phyloP scores from a whole-genome alignment of 768 basidiomycete species.

The Clitopilus passeckerianus region DNA sequence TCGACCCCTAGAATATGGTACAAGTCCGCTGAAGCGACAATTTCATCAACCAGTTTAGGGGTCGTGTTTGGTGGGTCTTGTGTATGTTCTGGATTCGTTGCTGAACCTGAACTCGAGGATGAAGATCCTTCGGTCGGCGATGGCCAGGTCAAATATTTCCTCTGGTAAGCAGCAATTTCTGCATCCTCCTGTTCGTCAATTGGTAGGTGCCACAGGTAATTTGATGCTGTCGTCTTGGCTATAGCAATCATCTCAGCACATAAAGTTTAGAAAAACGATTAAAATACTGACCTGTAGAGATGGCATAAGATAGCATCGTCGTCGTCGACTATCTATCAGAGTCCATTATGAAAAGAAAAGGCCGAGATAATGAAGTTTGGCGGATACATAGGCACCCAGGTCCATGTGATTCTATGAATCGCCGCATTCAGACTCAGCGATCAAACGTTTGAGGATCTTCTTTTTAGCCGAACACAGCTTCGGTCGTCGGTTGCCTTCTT shows the following conservation, averaged over 20 bases:
- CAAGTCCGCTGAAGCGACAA: conserved; percentile 61
- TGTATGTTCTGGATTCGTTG: conserved; percentile 1
- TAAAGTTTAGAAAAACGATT: background rate
- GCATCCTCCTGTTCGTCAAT: conserved; percentile 53
- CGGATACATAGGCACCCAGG: background rate
- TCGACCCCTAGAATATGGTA: conserved; percentile 70
- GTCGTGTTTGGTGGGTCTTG: conserved; percentile 6
- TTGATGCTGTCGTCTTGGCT: background rate
- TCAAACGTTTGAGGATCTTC: background rate
- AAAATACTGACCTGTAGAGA: background rate
- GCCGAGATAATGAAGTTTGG: background rate
- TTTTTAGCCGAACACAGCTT: too few relatives aligned
- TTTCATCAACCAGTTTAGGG: conserved; percentile 35
- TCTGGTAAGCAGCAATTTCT: conserved; percentile 37
- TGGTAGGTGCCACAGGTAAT: conserved; percentile 26
- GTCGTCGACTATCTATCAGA: background rate
- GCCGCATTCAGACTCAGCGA: background rate
- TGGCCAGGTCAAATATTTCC: conserved; percentile 44
- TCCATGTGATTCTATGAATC: background rate
- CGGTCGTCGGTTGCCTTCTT: too few relatives aligned
- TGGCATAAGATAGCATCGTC: background rate
- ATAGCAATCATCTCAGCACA: background rate
- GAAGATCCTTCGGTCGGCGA: conserved; percentile 28
- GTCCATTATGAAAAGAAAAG: background rate
- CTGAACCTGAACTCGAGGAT: conserved; percentile 1